phyloP scores from a whole-genome alignment of 805 yeast species.

The Sugiyamaella boreocaroliniensis region DNA sequence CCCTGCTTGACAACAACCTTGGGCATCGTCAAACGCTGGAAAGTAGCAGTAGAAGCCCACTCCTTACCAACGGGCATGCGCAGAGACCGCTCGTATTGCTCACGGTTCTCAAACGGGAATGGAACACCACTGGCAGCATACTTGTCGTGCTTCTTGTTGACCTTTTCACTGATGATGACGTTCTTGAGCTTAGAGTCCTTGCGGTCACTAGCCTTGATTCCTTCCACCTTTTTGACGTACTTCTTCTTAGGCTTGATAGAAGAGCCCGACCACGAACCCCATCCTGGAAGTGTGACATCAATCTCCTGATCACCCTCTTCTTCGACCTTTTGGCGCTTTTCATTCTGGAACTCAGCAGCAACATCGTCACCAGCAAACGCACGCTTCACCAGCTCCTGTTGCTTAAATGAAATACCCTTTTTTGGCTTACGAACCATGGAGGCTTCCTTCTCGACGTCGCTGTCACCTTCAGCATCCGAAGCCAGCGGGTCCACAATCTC shows the following conservation, averaged over 20 bases:
- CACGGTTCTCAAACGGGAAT: conserved; percentile 86
- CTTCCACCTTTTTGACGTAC: conserved; percentile 64
- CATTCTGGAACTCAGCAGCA: conserved; percentile 68
- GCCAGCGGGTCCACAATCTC: conserved; percentile 43
- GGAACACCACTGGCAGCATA: conserved; percentile 90
- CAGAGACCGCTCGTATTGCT: conserved; percentile 89
- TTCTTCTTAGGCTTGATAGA: conserved; percentile 47
- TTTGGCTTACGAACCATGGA: conserved; percentile 6
- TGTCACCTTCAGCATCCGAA: conserved; percentile 37
- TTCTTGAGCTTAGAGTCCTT: conserved; percentile 67
- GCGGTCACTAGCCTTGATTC: conserved; percentile 67
- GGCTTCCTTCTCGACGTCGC: conserved; percentile 40
- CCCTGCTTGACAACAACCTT: conserved; percentile 82
- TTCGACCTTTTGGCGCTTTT: conserved; percentile 56
- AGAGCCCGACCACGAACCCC: conserved; percentile 97
- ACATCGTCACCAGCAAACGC: conserved; percentile 99
- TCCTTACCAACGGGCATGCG: conserved; percentile 97
- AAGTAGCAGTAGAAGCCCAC: conserved; percentile 85
- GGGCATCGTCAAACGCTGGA: conserved; percentile 85
- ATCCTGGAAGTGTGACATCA: conserved; percentile 86
- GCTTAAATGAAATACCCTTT: conserved; percentile 49
- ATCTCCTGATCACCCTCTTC: conserved; percentile 86
- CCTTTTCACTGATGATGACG: conserved; percentile 84
- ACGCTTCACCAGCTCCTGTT: conserved; percentile 72
- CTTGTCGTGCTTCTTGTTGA: conserved; percentile 75